Evolutionary conservation across 164 flowering plant genomes (phyloP).

Genomic region (Santalum album): DNA sequence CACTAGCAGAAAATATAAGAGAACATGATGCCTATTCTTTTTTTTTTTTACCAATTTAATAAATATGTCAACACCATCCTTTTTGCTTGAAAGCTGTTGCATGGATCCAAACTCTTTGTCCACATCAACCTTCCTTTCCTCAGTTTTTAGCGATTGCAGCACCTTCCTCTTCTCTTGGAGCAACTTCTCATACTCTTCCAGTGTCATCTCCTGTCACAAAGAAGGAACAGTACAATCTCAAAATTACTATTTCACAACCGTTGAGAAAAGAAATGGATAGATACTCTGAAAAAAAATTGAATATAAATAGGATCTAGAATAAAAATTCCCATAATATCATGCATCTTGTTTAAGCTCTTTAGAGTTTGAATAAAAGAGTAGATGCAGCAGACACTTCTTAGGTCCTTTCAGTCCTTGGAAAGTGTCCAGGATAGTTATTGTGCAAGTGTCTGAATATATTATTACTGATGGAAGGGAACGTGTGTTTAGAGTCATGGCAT

Average conservation of each 20-base stretch:
- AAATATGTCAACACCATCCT: slow-evolving; percentile 31
- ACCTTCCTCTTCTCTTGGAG: slow-evolving; percentile 60
- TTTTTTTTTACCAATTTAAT: slow-evolving; percentile 31
- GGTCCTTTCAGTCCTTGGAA: too few relatives aligned
- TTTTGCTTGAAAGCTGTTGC: slow-evolving; percentile 54
- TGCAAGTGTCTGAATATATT: too few relatives aligned
- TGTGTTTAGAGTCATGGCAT: too few relatives aligned
- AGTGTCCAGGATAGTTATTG: too few relatives aligned
- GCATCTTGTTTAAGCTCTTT: too few relatives aligned
- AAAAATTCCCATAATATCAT: too few relatives aligned
- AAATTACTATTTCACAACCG: not conserved
- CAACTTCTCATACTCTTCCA: slow-evolving; percentile 67
- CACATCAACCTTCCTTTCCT: slow-evolving; percentile 31
- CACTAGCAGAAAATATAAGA: not conserved
- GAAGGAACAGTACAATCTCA: not conserved
- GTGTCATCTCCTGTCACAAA: slow-evolving; percentile 58
- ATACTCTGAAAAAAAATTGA: too few relatives aligned
- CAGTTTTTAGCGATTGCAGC: slow-evolving; percentile 36
- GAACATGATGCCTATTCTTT: not conserved
- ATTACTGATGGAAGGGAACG: too few relatives aligned
- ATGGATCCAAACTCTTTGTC: slow-evolving; percentile 32
- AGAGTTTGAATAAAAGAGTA: too few relatives aligned
- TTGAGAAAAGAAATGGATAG: too few relatives aligned
- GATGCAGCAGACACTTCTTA: too few relatives aligned
- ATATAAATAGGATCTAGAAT: too few relatives aligned